Base-by-base conservation (phyloP, 352 stramenopile genomes). In the Phytopythium kandeliae region DNA sequence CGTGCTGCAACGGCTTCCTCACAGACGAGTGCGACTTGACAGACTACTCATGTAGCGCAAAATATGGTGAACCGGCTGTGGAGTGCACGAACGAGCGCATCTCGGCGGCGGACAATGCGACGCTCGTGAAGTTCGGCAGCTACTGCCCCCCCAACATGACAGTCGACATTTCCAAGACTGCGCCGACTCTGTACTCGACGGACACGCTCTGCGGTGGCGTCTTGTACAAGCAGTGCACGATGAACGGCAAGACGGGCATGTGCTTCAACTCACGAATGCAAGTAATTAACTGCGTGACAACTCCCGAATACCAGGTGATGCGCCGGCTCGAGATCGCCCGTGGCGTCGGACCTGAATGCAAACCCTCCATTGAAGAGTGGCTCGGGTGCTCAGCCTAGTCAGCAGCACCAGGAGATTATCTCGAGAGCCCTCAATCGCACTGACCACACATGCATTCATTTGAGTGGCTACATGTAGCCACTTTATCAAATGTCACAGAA, bases 261-360 rank as follows among this genome's bases (percentile, higher is more conserved):
- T 78, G 67, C 51, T 74, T 65, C 35, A 81, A 74, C 52, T 63
- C 57, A 21, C 68, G 65, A 17, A 71, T 81, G 67, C 62, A 64
- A 55, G 62, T 78, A 4, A 62, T 78, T 24, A 57, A 63, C 26
- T 80, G 69, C 43, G 54, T 69, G 13, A 63, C 62, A 6, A 34
- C 57, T 7, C 19, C 46, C n/a, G 40, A 53, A 0, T 71, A 69
- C 35, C 63, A 63, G 15, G 43, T 22, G 9, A 71, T 69, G 63
- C 63, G 66, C 9, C 49, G 60, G 30, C 47, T 69, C 41, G 51
- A 77, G 44, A 77, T 77, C 49, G 45, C 56, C 37, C 56, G 48
- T 7, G 49, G 60, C 12, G 56, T 71, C 31, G 66, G 69, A 2
- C n/a, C 51, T 8, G 30, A 54, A 19, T 74, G 69, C 42, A 53